phyloP scores from a whole-genome alignment of 441 rosid genomes.

The Populus hybrid region DNA sequence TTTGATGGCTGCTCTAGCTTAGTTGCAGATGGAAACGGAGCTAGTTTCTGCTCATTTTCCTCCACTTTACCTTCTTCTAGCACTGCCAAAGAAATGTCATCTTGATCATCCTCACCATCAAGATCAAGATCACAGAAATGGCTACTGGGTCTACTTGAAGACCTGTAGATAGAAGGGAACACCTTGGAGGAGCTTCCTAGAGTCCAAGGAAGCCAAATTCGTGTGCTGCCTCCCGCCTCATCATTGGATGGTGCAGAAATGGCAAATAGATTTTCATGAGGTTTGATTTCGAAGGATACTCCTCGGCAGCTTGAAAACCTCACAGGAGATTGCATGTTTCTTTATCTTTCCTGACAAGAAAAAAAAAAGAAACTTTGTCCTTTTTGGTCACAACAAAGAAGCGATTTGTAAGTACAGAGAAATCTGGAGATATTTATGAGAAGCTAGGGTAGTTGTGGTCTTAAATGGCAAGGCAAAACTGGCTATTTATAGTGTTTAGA shows the following conservation, averaged over 20 bases:
- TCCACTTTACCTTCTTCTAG: conserved; percentile 45
- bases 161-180: conserved; percentile 36
- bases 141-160: conserved; percentile 48
- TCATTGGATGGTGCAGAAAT: conserved; percentile 17
- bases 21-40: conserved; percentile 22
- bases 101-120: conserved; percentile 18
- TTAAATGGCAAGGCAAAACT: neutral
- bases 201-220: conserved; percentile 33
- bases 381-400: neutral
- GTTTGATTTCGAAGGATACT: conserved; percentile 56
- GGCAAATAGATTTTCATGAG: conserved; percentile 47
- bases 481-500: neutral
- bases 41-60: conserved; percentile 22
- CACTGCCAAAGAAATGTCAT: conserved; percentile 11
- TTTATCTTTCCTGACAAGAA: neutral
- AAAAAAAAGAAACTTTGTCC: neutral
- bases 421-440: neutral
- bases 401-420: neutral
- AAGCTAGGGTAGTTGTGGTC: neutral
- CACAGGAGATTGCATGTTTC: conserved; percentile 37
- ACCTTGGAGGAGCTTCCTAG: conserved; percentile 29
- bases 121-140: conserved; percentile 58
- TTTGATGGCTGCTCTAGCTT: conserved; percentile 35
- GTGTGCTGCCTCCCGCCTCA: conserved; percentile 10
- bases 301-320: conserved; percentile 68